Percentiles rank a stretch among this genome's conserved stretches.
Evolutionary conservation across 169 alveolate genomes (phyloP).

Genomic region (Fabrea salina): DNA sequence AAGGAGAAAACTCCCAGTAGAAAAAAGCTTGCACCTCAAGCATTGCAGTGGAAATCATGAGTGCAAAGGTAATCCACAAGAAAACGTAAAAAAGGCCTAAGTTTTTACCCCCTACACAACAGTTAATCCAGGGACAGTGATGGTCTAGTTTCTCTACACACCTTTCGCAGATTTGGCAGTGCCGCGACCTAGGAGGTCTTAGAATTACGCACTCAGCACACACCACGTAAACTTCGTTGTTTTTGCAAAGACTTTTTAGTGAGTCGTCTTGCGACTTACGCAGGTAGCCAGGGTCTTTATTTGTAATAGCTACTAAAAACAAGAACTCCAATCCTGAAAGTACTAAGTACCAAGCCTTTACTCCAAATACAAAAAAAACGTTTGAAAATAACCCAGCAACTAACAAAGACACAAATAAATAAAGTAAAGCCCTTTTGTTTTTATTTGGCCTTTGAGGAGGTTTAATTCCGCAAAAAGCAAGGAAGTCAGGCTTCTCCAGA

Average conservation of each 20-base stretch:
- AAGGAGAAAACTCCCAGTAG: background rate
- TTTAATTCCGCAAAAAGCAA: background rate
- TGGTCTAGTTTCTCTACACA: constrained; percentile 94
- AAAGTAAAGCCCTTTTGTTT: background rate
- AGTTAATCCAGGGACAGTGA: constrained; percentile 95
- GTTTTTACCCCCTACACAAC: constrained; percentile 87
- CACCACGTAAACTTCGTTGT: background rate
- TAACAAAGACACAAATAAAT: background rate
- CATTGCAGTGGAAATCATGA: background rate
- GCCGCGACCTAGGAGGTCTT: constrained; percentile 90
- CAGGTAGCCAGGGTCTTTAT: constrained; percentile 29
- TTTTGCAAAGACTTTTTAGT: background rate
- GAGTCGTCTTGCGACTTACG: background rate
- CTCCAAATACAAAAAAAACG: background rate
- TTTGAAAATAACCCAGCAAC: background rate
- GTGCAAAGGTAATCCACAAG: constrained; percentile 10
- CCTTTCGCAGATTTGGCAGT: constrained; percentile 89
- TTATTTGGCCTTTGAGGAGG: constrained; percentile 27
- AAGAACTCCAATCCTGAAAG: background rate
- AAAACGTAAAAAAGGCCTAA: constrained; percentile 60
- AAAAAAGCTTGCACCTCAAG: background rate
- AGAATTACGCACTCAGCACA: constrained; percentile 73
- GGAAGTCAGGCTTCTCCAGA: constrained; percentile 25
- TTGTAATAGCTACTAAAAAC: background rate
- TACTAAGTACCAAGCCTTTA: background rate